Percentiles rank a stretch among this genome's conserved stretches.
Evolutionary conservation across 345 rosid species (phyloP).

Genomic region (Eucalyptus pauciflora): DNA sequence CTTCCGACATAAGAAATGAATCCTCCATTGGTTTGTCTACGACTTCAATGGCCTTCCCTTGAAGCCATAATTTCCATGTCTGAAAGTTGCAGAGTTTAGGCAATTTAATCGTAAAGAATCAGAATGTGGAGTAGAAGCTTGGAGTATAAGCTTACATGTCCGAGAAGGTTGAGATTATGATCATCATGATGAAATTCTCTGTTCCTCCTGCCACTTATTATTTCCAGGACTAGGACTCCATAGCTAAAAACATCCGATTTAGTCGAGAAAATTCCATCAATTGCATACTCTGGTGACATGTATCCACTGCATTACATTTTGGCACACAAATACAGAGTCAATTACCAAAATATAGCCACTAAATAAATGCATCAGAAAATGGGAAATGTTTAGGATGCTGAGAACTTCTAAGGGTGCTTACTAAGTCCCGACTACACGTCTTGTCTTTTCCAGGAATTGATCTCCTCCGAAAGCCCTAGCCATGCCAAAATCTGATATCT

Average conservation of each 20-base stretch:
- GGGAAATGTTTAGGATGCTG: background rate
- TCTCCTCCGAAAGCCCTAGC: background rate
- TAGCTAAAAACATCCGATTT: background rate
- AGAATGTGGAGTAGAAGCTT: background rate
- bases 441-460: background rate
- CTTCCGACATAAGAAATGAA: background rate
- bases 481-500: background rate
- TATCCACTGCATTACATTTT: background rate
- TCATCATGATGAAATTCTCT: background rate
- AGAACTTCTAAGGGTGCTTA: background rate
- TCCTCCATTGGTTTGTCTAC: conserved; percentile 11
- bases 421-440: background rate
- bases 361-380: background rate
- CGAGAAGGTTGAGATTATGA: background rate
- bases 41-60: conserved; percentile 5
- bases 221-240: background rate
- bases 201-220: background rate
- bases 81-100: background rate
- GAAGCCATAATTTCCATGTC: conserved; percentile 19
- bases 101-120: background rate
- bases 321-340: background rate
- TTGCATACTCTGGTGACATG: background rate
- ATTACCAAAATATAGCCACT: background rate
- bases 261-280: background rate
- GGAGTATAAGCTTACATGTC: background rate